Evolutionary conservation across 2,329 filamentous ascomycete species (phyloP), one percentile per base, ranked within the genome.

Genomic region (Talaromyces albobiverticillius): DNA sequence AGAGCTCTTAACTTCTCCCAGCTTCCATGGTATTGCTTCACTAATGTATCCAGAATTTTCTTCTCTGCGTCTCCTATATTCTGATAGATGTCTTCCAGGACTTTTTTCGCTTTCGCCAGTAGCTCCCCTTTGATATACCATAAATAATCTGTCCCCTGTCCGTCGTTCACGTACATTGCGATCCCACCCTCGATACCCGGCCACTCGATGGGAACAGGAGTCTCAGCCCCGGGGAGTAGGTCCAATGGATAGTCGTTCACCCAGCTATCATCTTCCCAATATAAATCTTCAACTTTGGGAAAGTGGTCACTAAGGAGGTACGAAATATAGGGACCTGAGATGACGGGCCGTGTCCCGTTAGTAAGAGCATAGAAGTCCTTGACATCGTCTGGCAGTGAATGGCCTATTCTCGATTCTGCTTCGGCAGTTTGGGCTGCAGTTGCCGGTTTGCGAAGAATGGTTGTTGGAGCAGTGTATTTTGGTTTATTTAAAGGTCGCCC

Each of bases 321-420:
- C n/a, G n/a, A n/a, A 38, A 38, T 23, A 16, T 32, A 4, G 13
- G 31, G 31, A 22, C 36, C 38, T 11, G 14, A 16, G 14, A 53
- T 23, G n/a, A 46, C 46, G 9, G 29, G 11, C 1, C 22, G 52
- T n/a, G 46, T 54, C 5, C 52, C 52, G 5, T 54, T 54, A 10
- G 52, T 54, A 29, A 49, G 20, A 13, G 22, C 11, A 20, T 50
- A 54, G 14, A 54, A 54, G 4, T 54, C n/a, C 11, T 54, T 54
- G 1, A 54, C 38, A 43, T 54, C 52, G 14, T 50, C 29, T 3
- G 52, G 52, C 8, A 50, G 31, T 22, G 52, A 2, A 16, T 38
- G 22, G 31, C 52, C 46, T 10, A 54, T 13, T 7, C 8, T 38
- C 4, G 14, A 26, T 20, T 54, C 52, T 4, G 16, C 40, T 4